Conservation (phyloP, 2,329 filamentous ascomycete species). For the Diaporthe sp. region DNA sequence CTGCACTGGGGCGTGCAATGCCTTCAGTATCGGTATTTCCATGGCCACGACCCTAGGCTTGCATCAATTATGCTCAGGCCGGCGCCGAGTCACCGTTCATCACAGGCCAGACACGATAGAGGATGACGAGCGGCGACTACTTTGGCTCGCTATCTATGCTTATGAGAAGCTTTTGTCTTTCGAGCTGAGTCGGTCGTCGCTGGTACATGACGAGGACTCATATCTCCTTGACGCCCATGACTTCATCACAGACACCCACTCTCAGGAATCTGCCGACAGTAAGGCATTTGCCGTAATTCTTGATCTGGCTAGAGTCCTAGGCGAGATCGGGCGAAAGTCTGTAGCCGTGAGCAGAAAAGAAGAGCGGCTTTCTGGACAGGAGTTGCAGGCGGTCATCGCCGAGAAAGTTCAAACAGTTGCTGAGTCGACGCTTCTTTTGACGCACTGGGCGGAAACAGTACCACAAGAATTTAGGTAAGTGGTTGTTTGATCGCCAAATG, state of each 20-base stretch:
- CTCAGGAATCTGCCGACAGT: background rate
- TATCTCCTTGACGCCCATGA: background rate
- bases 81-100: background rate
- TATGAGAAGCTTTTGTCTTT: constrained; percentile 6
- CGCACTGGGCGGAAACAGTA: background rate
- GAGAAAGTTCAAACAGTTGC: constrained; percentile 2
- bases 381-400: background rate
- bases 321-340: constrained; percentile 1
- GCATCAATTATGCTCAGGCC: background rate
- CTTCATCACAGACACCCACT: background rate
- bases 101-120: background rate
- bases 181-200: background rate
- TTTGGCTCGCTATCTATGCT: background rate
- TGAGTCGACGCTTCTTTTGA: background rate
- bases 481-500: background rate
- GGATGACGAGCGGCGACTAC: background rate
- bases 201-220: background rate
- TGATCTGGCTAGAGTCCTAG: background rate
- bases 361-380: background rate
- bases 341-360: background rate
- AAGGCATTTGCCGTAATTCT: background rate
- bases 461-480: background rate
- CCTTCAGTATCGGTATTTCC: background rate
- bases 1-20: background rate
- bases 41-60: background rate